Conservation (phyloP, 2,329 filamentous ascomycete species). For the Stachybotrys chartarum region DNA sequence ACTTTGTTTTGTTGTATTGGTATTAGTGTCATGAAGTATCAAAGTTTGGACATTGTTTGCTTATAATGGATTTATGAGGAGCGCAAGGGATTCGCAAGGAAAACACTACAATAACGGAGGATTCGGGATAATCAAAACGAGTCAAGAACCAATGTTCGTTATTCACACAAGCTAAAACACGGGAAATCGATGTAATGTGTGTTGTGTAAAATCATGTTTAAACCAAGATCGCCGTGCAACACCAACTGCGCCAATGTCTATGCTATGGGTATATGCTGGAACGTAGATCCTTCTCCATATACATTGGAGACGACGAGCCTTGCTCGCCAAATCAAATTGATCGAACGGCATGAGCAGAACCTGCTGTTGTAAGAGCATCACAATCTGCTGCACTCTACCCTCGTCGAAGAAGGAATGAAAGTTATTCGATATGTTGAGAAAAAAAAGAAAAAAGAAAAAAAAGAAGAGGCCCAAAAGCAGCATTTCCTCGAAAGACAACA, state of each 20-base stretch:
- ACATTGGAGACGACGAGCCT: background rate
- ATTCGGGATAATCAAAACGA: too few relatives aligned
- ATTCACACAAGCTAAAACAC: too few relatives aligned
- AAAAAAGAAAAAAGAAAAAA: background rate
- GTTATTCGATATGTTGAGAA: too few relatives aligned
- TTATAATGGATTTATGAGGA: too few relatives aligned
- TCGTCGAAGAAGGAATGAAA: background rate
- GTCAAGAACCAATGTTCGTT: too few relatives aligned
- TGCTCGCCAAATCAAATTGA: background rate
- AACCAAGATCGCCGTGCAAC: constrained; percentile 13
- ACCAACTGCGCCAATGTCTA: constrained; percentile 20
- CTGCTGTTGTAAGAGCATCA: background rate
- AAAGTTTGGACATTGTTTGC: too few relatives aligned
- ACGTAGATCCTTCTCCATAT: constrained; percentile 1
- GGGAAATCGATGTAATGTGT: background rate
- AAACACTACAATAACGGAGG: too few relatives aligned
- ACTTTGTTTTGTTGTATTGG: too few relatives aligned
- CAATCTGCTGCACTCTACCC: too few relatives aligned
- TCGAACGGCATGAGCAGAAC: background rate
- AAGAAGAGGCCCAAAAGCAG: background rate
- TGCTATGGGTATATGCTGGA: constrained; percentile 29
- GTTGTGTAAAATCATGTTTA: constrained; percentile 7
- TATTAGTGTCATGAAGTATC: too few relatives aligned
- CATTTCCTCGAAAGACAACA: background rate
- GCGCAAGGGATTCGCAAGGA: too few relatives aligned